Evolutionary conservation across 495 filamentous ascomycete species (phyloP).

Genomic region (Hyaloscypha bicolor): DNA sequence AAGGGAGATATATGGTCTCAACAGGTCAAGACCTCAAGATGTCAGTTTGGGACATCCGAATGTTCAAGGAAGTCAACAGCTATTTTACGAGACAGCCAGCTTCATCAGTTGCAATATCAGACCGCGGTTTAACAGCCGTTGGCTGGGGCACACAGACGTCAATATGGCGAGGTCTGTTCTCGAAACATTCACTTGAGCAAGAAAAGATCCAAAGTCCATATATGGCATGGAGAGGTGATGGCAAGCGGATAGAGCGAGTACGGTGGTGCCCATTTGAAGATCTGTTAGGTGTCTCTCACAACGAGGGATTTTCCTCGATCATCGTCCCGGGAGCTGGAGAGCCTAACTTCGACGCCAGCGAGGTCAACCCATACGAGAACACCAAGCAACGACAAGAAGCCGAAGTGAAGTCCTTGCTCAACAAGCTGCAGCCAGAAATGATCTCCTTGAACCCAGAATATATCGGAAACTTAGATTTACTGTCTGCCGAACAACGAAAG

Average conservation of each 20-base stretch:
- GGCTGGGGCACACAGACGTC: constrained; percentile 90
- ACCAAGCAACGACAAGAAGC: constrained; percentile 88
- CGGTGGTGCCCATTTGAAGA: constrained; percentile 96
- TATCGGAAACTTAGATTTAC: constrained; percentile 81
- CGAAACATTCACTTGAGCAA: constrained; percentile 63
- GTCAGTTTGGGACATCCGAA: constrained; percentile 95
- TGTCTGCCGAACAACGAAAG: constrained; percentile 70
- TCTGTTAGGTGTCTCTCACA: constrained; percentile 81
- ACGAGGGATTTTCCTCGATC: constrained; percentile 83
- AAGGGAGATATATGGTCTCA: constrained; percentile 94
- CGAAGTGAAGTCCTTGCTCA: constrained; percentile 86
- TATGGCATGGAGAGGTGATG: constrained; percentile 90
- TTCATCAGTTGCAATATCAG: constrained; percentile 83
- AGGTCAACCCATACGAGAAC: constrained; percentile 96
- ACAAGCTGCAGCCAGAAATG: constrained; percentile 96
- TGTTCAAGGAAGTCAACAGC: constrained; percentile 86
- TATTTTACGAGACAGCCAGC: constrained; percentile 88
- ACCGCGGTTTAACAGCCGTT: constrained; percentile 82
- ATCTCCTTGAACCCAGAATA: constrained; percentile 91
- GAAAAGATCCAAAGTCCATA: constrained; percentile 87
- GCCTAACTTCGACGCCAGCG: constrained; percentile 92
- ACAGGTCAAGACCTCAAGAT: constrained; percentile 89
- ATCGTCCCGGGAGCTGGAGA: constrained; percentile 93
- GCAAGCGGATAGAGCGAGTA: constrained; percentile 75
- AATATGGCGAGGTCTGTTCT: constrained; percentile 87